A percentile compares a stretch with the other conserved stretches of the same genome.
Conservation (phyloP, 139 green algal genomes). For the Axilococcus clingmanii region DNA sequence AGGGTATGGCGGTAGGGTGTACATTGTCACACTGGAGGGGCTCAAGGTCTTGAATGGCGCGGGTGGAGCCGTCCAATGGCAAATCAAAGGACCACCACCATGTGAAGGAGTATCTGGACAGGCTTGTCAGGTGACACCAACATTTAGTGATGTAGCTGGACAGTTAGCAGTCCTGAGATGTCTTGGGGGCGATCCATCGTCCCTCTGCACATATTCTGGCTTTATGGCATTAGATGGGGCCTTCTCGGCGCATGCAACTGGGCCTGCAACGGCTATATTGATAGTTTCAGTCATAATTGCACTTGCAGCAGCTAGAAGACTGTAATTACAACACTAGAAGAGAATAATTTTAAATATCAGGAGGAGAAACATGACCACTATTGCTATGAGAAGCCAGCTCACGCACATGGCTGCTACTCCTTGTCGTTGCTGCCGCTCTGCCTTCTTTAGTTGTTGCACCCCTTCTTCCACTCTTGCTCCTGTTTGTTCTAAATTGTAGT, state of each 20-base stretch:
- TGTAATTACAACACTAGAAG: conserved; percentile 5
- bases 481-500: conserved; percentile 81
- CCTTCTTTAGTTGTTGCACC: conserved; percentile 74
- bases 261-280: background rate
- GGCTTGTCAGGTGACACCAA: conserved; percentile 4
- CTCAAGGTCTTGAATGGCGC: conserved; percentile 1
- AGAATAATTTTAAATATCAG: conserved; percentile 28
- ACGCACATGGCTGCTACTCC: conserved; percentile 81
- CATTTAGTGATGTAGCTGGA: conserved; percentile 6
- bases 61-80: conserved; percentile 4
- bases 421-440: conserved; percentile 83
- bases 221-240: background rate
- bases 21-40: background rate
- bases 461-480: conserved; percentile 71
- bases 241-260: background rate
- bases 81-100: background rate
- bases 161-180: conserved; percentile 1
- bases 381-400: conserved; percentile 69
- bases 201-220: conserved; percentile 6
- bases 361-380: conserved; percentile 83
- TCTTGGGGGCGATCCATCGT: background rate
- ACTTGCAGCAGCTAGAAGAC: background rate
- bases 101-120: background rate
- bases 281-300: background rate
- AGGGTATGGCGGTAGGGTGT: conserved; percentile 2